These are phyloP conservation scores for Pseudoturritis turrita DNA, from an alignment of 345 rosid species.

Conservation along the genomic window DNA sequence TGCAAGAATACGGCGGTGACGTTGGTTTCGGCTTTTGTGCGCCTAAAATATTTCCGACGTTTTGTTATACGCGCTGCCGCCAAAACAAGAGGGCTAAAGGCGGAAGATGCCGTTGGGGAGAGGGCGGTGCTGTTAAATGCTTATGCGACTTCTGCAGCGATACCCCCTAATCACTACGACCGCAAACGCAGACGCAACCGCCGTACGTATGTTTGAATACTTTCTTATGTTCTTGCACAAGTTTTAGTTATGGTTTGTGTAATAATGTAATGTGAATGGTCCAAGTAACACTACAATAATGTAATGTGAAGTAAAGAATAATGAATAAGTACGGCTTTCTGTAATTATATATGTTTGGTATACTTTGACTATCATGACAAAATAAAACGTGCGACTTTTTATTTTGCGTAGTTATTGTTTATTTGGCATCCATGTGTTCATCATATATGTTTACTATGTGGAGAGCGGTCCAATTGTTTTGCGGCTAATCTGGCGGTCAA, in stretches of 20 bases:
- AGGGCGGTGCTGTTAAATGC: no score
- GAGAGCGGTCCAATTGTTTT: no score
- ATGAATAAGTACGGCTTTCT: no score
- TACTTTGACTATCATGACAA: no score
- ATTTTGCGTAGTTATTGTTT: no score
- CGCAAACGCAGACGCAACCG: not conserved
- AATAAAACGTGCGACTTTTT: no score
- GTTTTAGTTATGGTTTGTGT: not conserved
- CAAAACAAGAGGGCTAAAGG: slow-evolving; percentile 24
- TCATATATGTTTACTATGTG: no score
- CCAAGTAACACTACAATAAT: not conserved
- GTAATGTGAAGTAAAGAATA: not conserved
- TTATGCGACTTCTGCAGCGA: no score
- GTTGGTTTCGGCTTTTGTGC: slow-evolving; percentile 27
- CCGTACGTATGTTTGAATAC: not conserved
- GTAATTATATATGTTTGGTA: no score
- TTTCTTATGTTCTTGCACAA: not conserved
- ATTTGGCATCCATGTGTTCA: no score
- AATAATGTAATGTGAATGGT: not conserved
- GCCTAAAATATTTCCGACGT: slow-evolving; percentile 21
- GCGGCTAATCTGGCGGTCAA: no score
- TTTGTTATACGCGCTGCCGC: slow-evolving; percentile 24
- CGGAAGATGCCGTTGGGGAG: slow-evolving; percentile 28
- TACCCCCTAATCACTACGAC: no score
- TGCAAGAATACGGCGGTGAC: slow-evolving; percentile 28